Evolutionary conservation across 2,329 filamentous ascomycete genomes (phyloP), one percentile per base, ranked within the genome.

Genomic region (Calonectria leucothoes): DNA sequence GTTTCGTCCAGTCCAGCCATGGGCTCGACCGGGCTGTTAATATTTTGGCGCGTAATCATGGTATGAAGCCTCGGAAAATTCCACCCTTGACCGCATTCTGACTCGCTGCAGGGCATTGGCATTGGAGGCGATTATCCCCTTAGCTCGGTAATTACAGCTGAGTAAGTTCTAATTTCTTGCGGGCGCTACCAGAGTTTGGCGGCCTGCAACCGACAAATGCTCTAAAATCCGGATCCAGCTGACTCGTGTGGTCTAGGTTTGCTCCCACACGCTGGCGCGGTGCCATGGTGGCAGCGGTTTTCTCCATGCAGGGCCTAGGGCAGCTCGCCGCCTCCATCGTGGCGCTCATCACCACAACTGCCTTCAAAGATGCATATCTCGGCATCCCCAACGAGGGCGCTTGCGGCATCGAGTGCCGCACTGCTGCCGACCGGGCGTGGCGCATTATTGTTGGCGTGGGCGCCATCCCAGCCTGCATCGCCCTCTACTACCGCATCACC

Each of bases 91-190:
- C 57, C 11, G 33, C 15, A 63, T 70, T 67, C 73, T 80, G 57
- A 81, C 71, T 55, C 59, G 27, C 37, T 15, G 20, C 4, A 87
- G 86, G 94, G 94, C 42, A 88, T 95, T 72, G 94, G 93, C 35
- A 94, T 95, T 65, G 94, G 94, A 76, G 94, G 94, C 74, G 94
- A 97, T 81, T 97, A 97, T 82, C 95, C 95, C 2, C 87, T 97
- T 8, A 94, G 91, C 57, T 93, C 93, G 0, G 93, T 97, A 67
- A 96, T 96, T 76, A 96, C 94, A 6, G 93, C 94, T 14, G 94
- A 97, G 88, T 87, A 79, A 79, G 84, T 83, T 37, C 20, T 45
- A 45, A 45, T 45, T n/a, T 31, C 35, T 33, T 70, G 25, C 67
- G 69, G 27, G 42, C 45, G 55, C 70, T 57, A 48, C 25, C 66